A percentile compares a stretch with the other conserved stretches of the same genome.
Conservation (phyloP, 2,329 filamentous ascomycete species). For the Grosmannia serpens region DNA sequence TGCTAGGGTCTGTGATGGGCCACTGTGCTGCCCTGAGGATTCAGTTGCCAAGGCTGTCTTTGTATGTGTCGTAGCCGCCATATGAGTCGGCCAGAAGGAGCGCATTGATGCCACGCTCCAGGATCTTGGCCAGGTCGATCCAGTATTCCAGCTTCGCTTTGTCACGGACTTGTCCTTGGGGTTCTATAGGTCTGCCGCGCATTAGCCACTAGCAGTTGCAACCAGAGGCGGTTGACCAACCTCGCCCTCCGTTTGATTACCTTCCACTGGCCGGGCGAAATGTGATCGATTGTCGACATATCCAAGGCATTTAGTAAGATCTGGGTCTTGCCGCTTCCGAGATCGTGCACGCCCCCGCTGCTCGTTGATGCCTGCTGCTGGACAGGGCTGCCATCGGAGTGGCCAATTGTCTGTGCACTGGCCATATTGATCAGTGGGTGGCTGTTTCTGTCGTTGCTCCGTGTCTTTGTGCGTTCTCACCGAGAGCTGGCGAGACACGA, state of each 20-base stretch:
- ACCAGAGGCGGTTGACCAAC: not conserved
- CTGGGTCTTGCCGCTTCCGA: not conserved
- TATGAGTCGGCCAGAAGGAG: conserved; percentile 47
- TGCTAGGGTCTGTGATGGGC: conserved; percentile 53
- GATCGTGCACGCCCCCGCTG: not conserved
- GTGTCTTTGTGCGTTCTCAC: not conserved
- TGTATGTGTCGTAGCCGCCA: conserved; percentile 52
- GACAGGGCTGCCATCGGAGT: not conserved
- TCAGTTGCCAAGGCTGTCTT: conserved; percentile 46
- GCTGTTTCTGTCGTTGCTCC: not conserved
- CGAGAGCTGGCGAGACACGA: not conserved
- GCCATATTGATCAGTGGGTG: not conserved
- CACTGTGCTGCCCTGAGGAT: conserved; percentile 52
- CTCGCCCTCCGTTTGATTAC: not conserved
- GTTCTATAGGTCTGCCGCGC: conserved; percentile 8
- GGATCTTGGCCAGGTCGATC: conserved; percentile 9
- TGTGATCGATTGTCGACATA: conserved; percentile 7
- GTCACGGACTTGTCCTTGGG: conserved; percentile 4
- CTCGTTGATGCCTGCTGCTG: too few relatives aligned
- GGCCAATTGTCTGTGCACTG: not conserved
- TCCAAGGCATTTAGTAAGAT: conserved; percentile 10
- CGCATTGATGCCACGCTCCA: conserved; percentile 8
- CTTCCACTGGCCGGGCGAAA: conserved; percentile 7
- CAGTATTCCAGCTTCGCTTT: conserved; percentile 9
- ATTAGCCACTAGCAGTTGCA: not conserved